phyloP scores from a whole-genome alignment of 2,329 filamentous ascomycete genomes.

The Diaporthe sp. region DNA sequence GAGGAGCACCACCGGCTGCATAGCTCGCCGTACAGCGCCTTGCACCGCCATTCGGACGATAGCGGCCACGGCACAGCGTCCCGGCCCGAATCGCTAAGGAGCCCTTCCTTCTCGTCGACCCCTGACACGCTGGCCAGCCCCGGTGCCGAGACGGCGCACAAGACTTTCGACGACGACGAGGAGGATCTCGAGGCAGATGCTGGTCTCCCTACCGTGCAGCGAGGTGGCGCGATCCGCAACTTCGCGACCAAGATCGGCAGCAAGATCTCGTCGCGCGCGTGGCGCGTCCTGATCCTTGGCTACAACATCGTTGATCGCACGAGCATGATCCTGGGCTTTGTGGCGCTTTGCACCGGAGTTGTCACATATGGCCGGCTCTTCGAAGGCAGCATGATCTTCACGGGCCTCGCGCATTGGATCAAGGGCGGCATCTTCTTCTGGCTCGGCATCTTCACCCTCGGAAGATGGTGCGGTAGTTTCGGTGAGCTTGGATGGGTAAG shows the following conservation, averaged over 20 bases:
- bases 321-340: slow-evolving; percentile 83
- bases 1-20: slow-evolving; percentile 64
- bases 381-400: slow-evolving; percentile 79
- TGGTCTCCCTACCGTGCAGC: slow-evolving; percentile 56
- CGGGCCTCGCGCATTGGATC: slow-evolving; percentile 91
- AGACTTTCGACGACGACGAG: slow-evolving; percentile 65
- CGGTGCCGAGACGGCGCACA: slow-evolving; percentile 52
- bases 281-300: slow-evolving; percentile 69
- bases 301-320: slow-evolving; percentile 82
- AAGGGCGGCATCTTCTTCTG: slow-evolving; percentile 97
- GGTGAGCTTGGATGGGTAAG: slow-evolving; percentile 87
- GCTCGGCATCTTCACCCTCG: slow-evolving; percentile 88
- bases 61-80: slow-evolving; percentile 82
- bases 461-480: slow-evolving; percentile 92
- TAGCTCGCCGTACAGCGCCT: slow-evolving; percentile 50
- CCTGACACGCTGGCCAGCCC: slow-evolving; percentile 61
- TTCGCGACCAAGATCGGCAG: slow-evolving; percentile 68
- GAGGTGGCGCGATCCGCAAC: slow-evolving; percentile 63
- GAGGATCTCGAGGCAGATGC: slow-evolving; percentile 57
- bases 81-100: slow-evolving; percentile 76
- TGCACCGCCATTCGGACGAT: slow-evolving; percentile 75
- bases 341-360: slow-evolving; percentile 79
- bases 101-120: slow-evolving; percentile 74
- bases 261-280: slow-evolving; percentile 68
- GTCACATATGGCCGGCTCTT: slow-evolving; percentile 87